These are phyloP conservation scores for Carex scoparia DNA, from an alignment of 176 grass and related monocot genomes.

Conservation along the genomic window DNA sequence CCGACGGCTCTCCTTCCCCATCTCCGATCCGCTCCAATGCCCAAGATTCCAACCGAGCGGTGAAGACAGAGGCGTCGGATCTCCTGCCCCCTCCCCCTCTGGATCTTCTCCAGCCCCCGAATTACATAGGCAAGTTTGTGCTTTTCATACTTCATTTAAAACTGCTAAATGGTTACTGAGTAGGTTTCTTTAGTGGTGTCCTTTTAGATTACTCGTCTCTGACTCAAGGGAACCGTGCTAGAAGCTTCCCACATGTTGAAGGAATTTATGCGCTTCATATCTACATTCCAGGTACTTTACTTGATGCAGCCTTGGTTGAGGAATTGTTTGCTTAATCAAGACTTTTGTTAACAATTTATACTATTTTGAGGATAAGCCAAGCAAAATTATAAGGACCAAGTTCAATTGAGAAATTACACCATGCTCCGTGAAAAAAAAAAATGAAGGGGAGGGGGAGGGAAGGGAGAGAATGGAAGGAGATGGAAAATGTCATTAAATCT, in stretches of 20 bases:
- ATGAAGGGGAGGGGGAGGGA: too few relatives aligned
- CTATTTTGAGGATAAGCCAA: not conserved
- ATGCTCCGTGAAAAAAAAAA: too few relatives aligned
- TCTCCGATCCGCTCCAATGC: not conserved
- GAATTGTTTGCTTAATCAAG: not conserved
- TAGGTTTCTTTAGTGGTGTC: not conserved
- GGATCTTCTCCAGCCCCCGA: constrained; percentile 64
- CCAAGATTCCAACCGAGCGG: not conserved
- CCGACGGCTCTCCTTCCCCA: constrained; percentile 28
- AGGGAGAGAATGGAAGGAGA: too few relatives aligned
- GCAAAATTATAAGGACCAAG: not conserved
- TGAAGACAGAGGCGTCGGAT: not conserved
- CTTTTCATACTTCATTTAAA: not conserved
- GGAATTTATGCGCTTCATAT: constrained; percentile 81
- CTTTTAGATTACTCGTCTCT: constrained; percentile 56
- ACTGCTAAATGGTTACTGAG: not conserved
- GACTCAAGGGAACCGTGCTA: constrained; percentile 54
- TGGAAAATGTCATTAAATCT: too few relatives aligned
- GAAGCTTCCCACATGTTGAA: constrained; percentile 85
- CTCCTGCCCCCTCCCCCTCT: constrained; percentile 62
- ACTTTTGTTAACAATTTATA: not conserved
- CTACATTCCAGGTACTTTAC: constrained; percentile 60
- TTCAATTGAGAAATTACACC: not conserved
- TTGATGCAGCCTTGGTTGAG: not conserved
- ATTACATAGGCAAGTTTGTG: constrained; percentile 50